Evolutionary conservation across 2,329 filamentous ascomycete genomes (phyloP), one percentile per base, ranked within the genome.

Genomic region (Trichoderma koningii): DNA sequence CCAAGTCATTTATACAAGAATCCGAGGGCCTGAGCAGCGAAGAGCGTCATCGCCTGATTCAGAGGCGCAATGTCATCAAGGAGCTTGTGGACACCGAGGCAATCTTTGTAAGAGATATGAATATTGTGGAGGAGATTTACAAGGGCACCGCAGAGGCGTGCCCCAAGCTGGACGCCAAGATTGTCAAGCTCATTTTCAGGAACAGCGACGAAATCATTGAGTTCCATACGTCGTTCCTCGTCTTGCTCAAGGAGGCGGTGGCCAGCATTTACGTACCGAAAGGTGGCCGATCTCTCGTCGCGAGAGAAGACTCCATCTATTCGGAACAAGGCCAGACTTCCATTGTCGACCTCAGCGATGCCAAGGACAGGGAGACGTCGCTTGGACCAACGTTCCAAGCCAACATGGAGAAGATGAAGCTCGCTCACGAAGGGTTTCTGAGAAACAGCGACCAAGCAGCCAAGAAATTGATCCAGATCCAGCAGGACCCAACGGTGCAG

Each of bases 121-220:
- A 93, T 75, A 94, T 99, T 61, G 90, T 97, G 2, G 92, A 96
- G 73, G 93, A 98, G 73, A 98, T 99, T 63, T 99, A 98, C 82
- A 96, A 96, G 77, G 93, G 92, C 50, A 98, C 95, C 0, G 91
- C 92, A 1, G 88, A 90, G 70, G 90, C 90, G 12, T 93, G 91
- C 64, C 87, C 92, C 9, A 87, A 92, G 68, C 85, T 97, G 30
- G 91, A 90, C 50, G 81, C 86, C 48, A 91, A 94, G 68, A 96
- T 96, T 68, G 89, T 96, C 71, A 96, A 93, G 74, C 83, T 91
- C 14, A 87, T 99, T 17, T 99, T 99, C 76, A 89, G 92, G 68
- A 99, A 99, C 73, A 93, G 91, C 4, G 91, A 95, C 71, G 90
- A 97, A 71, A 89, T 99, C 64, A 92, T 96, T 67, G 85, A 87